Percentiles rank a stretch among this genome's conserved stretches.
These are phyloP conservation scores for Claviceps sp. DNA, from an alignment of 2,329 filamentous ascomycete genomes.

Conservation along the genomic window DNA sequence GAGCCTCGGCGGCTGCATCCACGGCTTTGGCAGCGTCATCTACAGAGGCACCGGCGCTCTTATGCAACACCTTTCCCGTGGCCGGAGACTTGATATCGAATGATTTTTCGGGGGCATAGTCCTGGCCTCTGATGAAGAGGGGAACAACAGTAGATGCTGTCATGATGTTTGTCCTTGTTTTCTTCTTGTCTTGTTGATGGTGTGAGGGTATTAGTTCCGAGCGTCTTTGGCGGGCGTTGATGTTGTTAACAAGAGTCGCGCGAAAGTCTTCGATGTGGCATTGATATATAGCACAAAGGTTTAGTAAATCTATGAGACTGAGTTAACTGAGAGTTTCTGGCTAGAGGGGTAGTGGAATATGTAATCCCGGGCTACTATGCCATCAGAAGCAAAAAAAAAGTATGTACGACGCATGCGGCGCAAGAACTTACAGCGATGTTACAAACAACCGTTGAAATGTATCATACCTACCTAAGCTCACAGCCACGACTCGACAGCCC, in stretches of 20 bases:
- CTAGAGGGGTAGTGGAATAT: too few relatives aligned
- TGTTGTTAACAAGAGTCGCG: neutral
- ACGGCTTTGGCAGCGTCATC: slow-evolving; percentile 40
- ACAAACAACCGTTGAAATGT: too few relatives aligned
- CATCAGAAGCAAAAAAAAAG: too few relatives aligned
- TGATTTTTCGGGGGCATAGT: slow-evolving; percentile 30
- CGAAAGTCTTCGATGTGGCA: neutral
- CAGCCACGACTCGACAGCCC: neutral
- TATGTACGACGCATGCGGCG: too few relatives aligned
- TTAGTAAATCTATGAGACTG: neutral
- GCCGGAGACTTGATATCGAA: slow-evolving; percentile 45
- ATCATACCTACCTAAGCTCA: neutral
- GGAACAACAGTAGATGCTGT: slow-evolving; percentile 16
- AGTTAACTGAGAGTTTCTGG: neutral
- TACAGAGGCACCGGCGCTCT: slow-evolving; percentile 42
- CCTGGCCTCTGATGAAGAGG: slow-evolving; percentile 29
- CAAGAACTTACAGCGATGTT: too few relatives aligned
- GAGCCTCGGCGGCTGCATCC: slow-evolving; percentile 47
- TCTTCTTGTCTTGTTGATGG: neutral
- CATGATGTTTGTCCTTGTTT: neutral
- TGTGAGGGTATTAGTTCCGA: neutral
- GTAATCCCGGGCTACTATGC: too few relatives aligned
- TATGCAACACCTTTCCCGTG: slow-evolving; percentile 38
- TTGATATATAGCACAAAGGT: neutral
- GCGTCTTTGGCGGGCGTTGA: neutral